Base-by-base conservation (phyloP, 2,329 filamentous ascomycete species). In the Graphiopsis chlorocephala region DNA sequence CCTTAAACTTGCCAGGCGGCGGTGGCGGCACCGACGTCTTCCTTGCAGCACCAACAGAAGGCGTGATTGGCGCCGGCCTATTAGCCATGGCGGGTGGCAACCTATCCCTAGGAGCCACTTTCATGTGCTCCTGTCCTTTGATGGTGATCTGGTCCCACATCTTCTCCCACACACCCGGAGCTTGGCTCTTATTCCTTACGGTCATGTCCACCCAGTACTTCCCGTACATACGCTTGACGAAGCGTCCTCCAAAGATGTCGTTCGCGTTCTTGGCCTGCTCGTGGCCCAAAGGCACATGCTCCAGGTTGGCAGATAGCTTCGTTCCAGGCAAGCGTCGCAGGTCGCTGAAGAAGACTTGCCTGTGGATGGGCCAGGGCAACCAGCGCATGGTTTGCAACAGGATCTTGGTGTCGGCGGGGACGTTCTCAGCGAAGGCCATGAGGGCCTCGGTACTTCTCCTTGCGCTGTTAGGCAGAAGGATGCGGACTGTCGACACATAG, bases 401-500 rank as follows among this genome's bases (percentile, higher is more conserved):
- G 3, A 82, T 57, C 15, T 69, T 66, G 11, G 79, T 78, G 25
- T 78, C 72, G 15, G 72, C 72, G 0, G 85, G 82, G 1, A 85
- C 75, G 29, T 75, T 72, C 55, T 72, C 76, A 33, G 84, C 77
- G 72, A 85, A 88, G 63, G 82, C 81, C 65, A 82, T 77, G 25
- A 90, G 79, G 58, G 83, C 77, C 29, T 83, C 78, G 35, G 83
- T 84, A 0, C 88, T 90, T 45, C 81, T 77, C 52, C 90, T 86
- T 17, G 89, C 90, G 0, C 23, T 38, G 6, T 81, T 75, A 0
- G 92, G 92, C 1, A 93, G 81, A 25, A 85, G 84, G 58, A 95
- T 79, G 75, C 90, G 86, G 66, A 95, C 83, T 72, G 88, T 87
- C 47, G 87, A 87, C 8, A 94, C 90, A 72, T 90, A 91, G 3